These are phyloP conservation scores for Aureobasidium sp. DNA, from an alignment of 2,329 filamentous ascomycete species.

Conservation along the genomic window DNA sequence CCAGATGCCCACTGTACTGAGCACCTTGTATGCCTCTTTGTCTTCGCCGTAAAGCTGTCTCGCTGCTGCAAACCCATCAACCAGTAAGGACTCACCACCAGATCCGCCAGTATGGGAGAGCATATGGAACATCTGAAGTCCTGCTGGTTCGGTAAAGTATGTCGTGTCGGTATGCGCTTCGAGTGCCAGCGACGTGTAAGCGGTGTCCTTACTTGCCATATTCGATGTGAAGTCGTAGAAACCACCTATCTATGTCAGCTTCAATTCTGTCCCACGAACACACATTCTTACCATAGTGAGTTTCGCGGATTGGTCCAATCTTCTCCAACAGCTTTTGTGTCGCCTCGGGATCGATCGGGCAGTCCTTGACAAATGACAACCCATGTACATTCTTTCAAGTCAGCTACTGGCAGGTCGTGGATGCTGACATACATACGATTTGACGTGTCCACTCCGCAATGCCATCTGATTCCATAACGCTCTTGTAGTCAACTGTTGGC, in stretches of 20 bases:
- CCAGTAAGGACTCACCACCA: constrained; percentile 72
- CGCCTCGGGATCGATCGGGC: constrained; percentile 59
- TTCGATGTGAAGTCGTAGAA: constrained; percentile 88
- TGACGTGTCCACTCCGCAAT: constrained; percentile 11
- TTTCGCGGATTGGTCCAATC: constrained; percentile 83
- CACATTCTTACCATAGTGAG: constrained; percentile 66
- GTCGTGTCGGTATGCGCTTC: constrained; percentile 89
- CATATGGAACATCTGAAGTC: constrained; percentile 87
- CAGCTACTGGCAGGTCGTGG: not conserved
- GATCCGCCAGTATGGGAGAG: constrained; percentile 63
- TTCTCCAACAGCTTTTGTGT: constrained; percentile 69
- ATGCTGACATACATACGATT: not conserved
- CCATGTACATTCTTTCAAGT: constrained; percentile 52
- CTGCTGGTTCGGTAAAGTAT: constrained; percentile 88
- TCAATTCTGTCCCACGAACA: not conserved
- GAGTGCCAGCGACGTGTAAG: constrained; percentile 75
- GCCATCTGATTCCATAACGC: constrained; percentile 4
- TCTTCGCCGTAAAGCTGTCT: constrained; percentile 47
- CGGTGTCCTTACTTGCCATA: constrained; percentile 47
- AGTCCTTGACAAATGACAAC: constrained; percentile 67
- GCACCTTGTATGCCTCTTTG: constrained; percentile 46
- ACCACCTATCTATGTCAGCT: constrained; percentile 35
- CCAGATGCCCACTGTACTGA: constrained; percentile 53
- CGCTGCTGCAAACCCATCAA: constrained; percentile 78
- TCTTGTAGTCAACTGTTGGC: constrained; percentile 7